Evolutionary conservation across 2,329 filamentous ascomycete genomes (phyloP).

Genomic region (Fusarium decemcellulare): DNA sequence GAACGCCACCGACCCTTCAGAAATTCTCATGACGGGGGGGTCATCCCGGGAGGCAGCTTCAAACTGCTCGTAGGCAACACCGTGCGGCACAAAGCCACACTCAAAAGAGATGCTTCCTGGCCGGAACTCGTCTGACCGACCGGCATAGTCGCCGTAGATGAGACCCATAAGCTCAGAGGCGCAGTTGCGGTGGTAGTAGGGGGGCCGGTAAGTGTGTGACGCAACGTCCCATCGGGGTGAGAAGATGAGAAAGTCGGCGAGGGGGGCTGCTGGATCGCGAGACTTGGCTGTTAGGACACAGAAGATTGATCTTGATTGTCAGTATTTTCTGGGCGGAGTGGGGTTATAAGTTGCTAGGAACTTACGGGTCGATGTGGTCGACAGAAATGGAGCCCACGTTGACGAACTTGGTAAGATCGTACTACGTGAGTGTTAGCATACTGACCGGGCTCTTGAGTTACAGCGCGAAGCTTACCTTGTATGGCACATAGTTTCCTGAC

Average conservation of each 20-base stretch:
- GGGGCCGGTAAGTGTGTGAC: constrained; percentile 73
- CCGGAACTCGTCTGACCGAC: constrained; percentile 34
- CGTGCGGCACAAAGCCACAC: constrained; percentile 34
- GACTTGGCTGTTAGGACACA: constrained; percentile 74
- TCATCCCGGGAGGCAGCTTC: constrained; percentile 17
- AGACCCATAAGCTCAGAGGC: constrained; percentile 71
- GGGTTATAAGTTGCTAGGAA: too few species aligned
- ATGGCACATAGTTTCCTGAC: constrained; percentile 76
- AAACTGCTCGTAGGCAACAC: constrained; percentile 33
- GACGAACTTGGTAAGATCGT: constrained; percentile 70
- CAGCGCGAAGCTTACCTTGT: constrained; percentile 52
- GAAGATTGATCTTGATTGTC: constrained; percentile 63
- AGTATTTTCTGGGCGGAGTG: too few species aligned
- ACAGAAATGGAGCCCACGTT: constrained; percentile 58
- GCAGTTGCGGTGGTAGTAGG: constrained; percentile 75
- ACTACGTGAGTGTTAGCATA: constrained; percentile 37
- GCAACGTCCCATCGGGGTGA: constrained; percentile 75
- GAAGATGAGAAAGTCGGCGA: constrained; percentile 77
- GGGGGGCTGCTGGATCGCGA: constrained; percentile 64
- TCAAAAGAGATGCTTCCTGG: constrained; percentile 36
- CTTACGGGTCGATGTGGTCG: constrained; percentile 73
- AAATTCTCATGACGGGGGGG: constrained; percentile 22
- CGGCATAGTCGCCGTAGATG: constrained; percentile 54
- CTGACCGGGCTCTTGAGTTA: too few species aligned
- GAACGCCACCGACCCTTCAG: constrained; percentile 16